These are phyloP conservation scores for Pelargonium australe DNA, from an alignment of 441 rosid genomes.

Conservation along the genomic window DNA sequence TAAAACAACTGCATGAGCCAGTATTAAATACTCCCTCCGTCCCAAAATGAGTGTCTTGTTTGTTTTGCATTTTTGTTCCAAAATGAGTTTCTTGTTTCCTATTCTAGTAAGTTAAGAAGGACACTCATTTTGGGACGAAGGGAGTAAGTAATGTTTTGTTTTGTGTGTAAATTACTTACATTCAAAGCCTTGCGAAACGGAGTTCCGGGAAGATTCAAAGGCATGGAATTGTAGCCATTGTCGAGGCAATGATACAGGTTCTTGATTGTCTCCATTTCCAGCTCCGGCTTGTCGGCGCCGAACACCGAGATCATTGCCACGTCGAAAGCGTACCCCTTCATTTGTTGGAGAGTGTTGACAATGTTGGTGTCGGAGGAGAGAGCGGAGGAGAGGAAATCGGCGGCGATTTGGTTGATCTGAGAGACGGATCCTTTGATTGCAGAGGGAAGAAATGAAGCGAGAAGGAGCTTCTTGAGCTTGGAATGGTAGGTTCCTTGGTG, in stretches of 20 bases:
- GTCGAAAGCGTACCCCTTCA: slow-evolving; percentile 83
- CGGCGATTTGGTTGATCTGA: slow-evolving; percentile 51
- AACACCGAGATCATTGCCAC: slow-evolving; percentile 79
- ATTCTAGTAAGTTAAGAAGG: too few species aligned
- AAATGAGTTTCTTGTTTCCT: too few species aligned
- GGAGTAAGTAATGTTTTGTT: too few species aligned
- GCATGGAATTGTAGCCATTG: slow-evolving; percentile 91
- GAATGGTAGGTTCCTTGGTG: slow-evolving; percentile 21
- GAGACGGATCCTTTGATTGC: neutral
- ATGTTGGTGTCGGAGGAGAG: slow-evolving; percentile 12
- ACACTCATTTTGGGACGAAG: too few species aligned
- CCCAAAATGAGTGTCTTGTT: too few species aligned
- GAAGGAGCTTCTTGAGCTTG: neutral
- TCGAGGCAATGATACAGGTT: slow-evolving; percentile 58
- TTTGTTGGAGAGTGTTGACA: slow-evolving; percentile 64
- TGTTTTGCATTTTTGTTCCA: too few species aligned
- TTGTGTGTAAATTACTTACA: too few species aligned
- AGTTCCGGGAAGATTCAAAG: slow-evolving; percentile 74
- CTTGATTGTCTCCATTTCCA: slow-evolving; percentile 40
- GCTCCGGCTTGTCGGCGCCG: slow-evolving; percentile 42
- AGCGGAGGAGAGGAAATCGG: slow-evolving; percentile 37
- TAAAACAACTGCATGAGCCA: too few species aligned
- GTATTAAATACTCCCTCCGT: too few species aligned
- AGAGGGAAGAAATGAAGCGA: neutral
- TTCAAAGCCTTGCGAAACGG: slow-evolving; percentile 71